Percentiles rank a stretch among this genome's conserved stretches.
These are phyloP conservation scores for Dryas octopetala DNA, from an alignment of 306 rosid genomes.

Conservation along the genomic window DNA sequence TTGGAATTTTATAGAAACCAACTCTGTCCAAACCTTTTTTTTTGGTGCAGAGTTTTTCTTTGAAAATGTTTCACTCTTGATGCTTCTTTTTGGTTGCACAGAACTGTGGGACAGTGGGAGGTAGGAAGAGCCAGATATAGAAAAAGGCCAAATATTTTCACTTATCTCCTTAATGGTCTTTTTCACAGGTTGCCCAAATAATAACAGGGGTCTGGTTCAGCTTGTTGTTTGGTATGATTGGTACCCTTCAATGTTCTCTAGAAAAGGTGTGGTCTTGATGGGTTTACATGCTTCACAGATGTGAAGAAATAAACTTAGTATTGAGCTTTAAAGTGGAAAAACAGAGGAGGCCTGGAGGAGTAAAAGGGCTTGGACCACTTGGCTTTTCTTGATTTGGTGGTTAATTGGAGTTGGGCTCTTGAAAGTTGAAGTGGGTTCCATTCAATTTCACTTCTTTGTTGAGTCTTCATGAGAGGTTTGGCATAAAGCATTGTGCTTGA, in stretches of 20 bases:
- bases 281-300: slow-evolving; percentile 36
- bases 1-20: slow-evolving; percentile 37
- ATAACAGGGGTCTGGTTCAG: slow-evolving; percentile 51
- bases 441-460: slow-evolving; percentile 34
- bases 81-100: slow-evolving; percentile 49
- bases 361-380: slow-evolving; percentile 38
- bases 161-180: slow-evolving; percentile 47
- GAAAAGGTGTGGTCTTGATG: slow-evolving; percentile 30
- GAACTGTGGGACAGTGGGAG: slow-evolving; percentile 42
- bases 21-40: slow-evolving; percentile 13
- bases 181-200: slow-evolving; percentile 42
- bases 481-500: slow-evolving; percentile 41
- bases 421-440: slow-evolving; percentile 37
- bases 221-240: slow-evolving; percentile 49
- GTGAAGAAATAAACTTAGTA: slow-evolving; percentile 30
- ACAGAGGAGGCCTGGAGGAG: neutral
- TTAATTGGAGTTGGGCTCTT: slow-evolving; percentile 26
- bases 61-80: slow-evolving; percentile 42
- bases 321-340: slow-evolving; percentile 21
- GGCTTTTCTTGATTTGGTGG: slow-evolving; percentile 20
- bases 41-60: slow-evolving; percentile 25
- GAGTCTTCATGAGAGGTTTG: slow-evolving; percentile 14
- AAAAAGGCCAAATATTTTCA: slow-evolving; percentile 44
- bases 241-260: slow-evolving; percentile 35
- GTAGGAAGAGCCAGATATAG: slow-evolving; percentile 46